Percentiles rank a stretch among this genome's conserved stretches.
phyloP scores from a whole-genome alignment of 2,329 filamentous ascomycete species.

The Cordyceps cateniannulata region DNA sequence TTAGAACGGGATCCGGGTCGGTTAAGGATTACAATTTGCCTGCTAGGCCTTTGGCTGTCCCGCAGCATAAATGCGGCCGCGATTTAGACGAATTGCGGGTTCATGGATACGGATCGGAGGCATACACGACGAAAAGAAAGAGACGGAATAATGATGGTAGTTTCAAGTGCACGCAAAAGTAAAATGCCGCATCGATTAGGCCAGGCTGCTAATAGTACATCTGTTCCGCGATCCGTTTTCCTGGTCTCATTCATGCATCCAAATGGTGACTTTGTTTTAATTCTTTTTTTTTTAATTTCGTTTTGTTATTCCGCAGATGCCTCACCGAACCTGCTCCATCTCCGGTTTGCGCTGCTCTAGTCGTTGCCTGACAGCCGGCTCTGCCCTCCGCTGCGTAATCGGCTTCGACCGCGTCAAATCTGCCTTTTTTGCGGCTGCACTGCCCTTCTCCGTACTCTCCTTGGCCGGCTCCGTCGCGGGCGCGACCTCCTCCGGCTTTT shows the following conservation, averaged over 20 bases:
- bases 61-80: too few species aligned
- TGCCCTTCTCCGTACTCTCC: constrained; percentile 17
- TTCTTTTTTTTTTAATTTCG: not conserved
- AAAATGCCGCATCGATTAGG: not conserved
- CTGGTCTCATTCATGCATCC: not conserved
- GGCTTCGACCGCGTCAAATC: constrained; percentile 26
- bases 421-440: constrained; percentile 18
- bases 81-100: too few species aligned
- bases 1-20: too few species aligned
- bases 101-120: too few species aligned
- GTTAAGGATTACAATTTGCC: too few species aligned
- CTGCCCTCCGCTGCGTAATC: constrained; percentile 20
- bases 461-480: constrained; percentile 9
- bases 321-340: constrained; percentile 21
- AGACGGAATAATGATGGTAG: too few species aligned
- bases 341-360: constrained; percentile 4
- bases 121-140: too few species aligned
- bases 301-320: constrained; percentile 5
- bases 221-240: not conserved
- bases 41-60: too few species aligned
- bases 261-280: not conserved
- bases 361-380: constrained; percentile 14
- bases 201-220: not conserved
- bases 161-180: not conserved
- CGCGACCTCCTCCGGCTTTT: constrained; percentile 19